Base-by-base conservation (phyloP, 768 basidiomycete species). In the Tremella mesenterica region DNA sequence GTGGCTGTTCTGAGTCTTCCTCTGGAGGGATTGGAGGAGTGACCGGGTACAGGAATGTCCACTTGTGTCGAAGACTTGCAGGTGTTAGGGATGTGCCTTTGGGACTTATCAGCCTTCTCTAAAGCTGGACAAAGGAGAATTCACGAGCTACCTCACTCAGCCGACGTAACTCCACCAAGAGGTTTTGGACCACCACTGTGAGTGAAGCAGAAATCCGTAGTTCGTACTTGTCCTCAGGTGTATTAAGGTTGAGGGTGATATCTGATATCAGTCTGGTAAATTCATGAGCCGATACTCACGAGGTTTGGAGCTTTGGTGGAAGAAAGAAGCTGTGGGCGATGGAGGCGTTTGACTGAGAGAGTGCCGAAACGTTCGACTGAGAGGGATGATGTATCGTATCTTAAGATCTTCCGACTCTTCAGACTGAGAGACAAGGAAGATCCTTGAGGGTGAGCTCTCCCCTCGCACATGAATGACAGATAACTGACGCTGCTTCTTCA, bases 291-390 rank as follows among this genome's bases (percentile, higher is more conserved):
- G 8, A 39, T 18, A 49, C 67, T 56, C 51, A 69, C 67, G 61
- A 30, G 67, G 67, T 33, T 56, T 53, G 10, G 67, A 56, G 21
- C 58, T 60, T 41, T 63, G 61, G 38, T 63, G 59, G 44, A 69
- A 65, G 59, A 61, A 65, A 4, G 64, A 65, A 18, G 53, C 57
- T 18, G 67, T 63, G 3, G 67, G 67, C 9, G 63, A 65, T 3
- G 64, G 67, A 1, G 67, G 67, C 4, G 61, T 61, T 43, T 69
- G 67, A 28, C 58, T 53, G 12, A 69, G 34, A 2, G 38, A 36
- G 26, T 65, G 59, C 31, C 54, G 52, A 51, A 69, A 60, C 13
- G 43, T 23, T 20, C 48, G 30, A 4, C 36, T 50, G 50, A 69
- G 54, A 10, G 61, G 57, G 2, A 69, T 46, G 18, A 49, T 27